Conservation (phyloP, 192 early-diverging fungal genomes). For the Blastocladiella britannica region DNA sequence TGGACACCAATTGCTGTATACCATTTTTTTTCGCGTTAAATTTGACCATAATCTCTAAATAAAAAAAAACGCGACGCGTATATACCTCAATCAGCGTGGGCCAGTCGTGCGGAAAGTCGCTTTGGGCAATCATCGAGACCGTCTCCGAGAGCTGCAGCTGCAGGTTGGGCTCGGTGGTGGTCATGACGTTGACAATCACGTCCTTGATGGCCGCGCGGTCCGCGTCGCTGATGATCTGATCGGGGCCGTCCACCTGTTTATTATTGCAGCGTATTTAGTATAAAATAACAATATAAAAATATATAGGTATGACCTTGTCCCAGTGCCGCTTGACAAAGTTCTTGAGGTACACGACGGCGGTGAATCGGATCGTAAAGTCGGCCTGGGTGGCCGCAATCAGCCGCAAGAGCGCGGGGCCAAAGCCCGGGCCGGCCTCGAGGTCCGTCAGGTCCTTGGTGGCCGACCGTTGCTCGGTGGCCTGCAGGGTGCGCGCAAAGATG, state of each 20-base stretch:
- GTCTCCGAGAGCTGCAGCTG: constrained; percentile 84
- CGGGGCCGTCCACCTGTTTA: constrained; percentile 28
- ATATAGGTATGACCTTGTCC: constrained; percentile 18
- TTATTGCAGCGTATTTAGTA: constrained; percentile 9
- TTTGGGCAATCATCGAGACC: constrained; percentile 75
- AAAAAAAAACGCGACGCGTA: not conserved
- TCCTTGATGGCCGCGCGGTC: constrained; percentile 66
- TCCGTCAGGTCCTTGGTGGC: not conserved
- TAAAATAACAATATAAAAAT: constrained; percentile 1
- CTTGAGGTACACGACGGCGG: constrained; percentile 82
- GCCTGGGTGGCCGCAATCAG: constrained; percentile 39
- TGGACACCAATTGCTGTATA: constrained; percentile 43
- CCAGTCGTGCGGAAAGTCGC: constrained; percentile 88
- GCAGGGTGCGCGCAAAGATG: too few relatives aligned
- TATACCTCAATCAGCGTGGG: constrained; percentile 44
- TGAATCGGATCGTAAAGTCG: constrained; percentile 45
- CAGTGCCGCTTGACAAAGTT: constrained; percentile 85
- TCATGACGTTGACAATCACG: constrained; percentile 72
- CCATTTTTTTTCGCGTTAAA: too few relatives aligned
- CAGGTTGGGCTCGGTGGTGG: constrained; percentile 46
- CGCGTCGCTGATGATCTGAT: constrained; percentile 25
- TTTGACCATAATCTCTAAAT: constrained; percentile 5
- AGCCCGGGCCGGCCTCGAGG: constrained; percentile 9
- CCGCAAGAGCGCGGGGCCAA: constrained; percentile 48
- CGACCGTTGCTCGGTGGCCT: too few relatives aligned